These are phyloP conservation scores for Petunia axillaris DNA, from an alignment of 257 asterid genomes.

Conservation along the genomic window DNA sequence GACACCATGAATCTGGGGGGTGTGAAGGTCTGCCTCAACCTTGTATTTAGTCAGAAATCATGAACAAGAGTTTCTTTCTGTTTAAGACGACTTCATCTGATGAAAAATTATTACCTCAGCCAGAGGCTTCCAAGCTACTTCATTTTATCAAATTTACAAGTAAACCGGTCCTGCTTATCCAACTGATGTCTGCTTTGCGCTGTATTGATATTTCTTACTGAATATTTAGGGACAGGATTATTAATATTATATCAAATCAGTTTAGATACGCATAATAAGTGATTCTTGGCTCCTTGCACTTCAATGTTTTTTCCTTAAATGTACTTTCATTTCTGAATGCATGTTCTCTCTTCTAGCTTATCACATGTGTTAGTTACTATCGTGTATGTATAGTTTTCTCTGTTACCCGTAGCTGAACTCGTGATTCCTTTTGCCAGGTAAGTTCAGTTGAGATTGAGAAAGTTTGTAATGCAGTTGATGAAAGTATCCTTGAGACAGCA, in stretches of 20 bases:
- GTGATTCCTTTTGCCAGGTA: constrained; percentile 52
- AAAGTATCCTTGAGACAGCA: constrained; percentile 79
- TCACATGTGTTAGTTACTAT: background rate
- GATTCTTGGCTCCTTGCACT: background rate
- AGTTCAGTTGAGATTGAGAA: constrained; percentile 97
- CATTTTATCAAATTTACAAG: background rate
- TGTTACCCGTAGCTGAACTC: background rate
- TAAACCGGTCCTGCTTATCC: background rate
- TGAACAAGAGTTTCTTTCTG: background rate
- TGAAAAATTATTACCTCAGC: background rate
- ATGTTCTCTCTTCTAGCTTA: background rate
- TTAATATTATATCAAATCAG: background rate
- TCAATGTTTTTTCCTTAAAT: background rate
- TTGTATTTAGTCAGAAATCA: background rate
- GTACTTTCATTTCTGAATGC: background rate
- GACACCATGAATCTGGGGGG: constrained; percentile 99
- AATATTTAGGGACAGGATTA: background rate
- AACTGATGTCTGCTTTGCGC: background rate
- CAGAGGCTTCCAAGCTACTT: background rate
- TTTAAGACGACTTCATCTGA: constrained; percentile 6
- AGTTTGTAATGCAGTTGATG: constrained; percentile 68
- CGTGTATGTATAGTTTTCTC: background rate
- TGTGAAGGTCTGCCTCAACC: constrained; percentile 64
- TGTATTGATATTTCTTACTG: background rate
- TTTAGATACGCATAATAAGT: background rate